phyloP scores from a whole-genome alignment of 2,329 filamentous ascomycete genomes.

The Acephala macrosclerotiorum region DNA sequence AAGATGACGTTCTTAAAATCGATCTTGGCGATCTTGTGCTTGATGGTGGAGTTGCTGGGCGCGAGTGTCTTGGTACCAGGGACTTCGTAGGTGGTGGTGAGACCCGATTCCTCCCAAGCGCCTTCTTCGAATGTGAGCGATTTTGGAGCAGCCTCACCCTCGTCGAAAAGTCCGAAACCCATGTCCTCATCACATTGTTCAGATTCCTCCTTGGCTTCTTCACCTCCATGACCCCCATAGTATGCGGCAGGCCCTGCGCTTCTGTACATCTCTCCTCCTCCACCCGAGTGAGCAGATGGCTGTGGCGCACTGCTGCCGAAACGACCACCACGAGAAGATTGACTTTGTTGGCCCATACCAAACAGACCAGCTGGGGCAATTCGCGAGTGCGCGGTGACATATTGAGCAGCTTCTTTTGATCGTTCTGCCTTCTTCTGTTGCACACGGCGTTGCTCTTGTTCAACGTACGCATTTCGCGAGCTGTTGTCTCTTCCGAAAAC shows the following conservation, averaged over 20 bases:
- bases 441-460: neutral
- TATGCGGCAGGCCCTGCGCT: neutral
- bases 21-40: slow-evolving; percentile 67
- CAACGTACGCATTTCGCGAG: slow-evolving; percentile 4
- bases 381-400: neutral
- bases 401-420: neutral
- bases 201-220: neutral
- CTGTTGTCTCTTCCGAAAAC: slow-evolving; percentile 45
- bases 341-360: neutral
- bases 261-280: neutral
- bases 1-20: slow-evolving; percentile 59
- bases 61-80: slow-evolving; percentile 63
- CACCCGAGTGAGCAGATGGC: neutral
- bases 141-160: slow-evolving; percentile 6
- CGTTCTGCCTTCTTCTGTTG: slow-evolving; percentile 9
- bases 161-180: slow-evolving; percentile 24
- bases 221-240: neutral
- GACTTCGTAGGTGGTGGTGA: slow-evolving; percentile 66
- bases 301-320: neutral
- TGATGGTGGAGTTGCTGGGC: slow-evolving; percentile 57
- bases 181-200: slow-evolving; percentile 29
- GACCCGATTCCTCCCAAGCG: slow-evolving; percentile 62
- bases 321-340: neutral
- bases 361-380: neutral
- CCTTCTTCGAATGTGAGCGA: slow-evolving; percentile 58